Conservation (phyloP, 2,329 filamentous ascomycete species). For the Ustulina deusta region DNA sequence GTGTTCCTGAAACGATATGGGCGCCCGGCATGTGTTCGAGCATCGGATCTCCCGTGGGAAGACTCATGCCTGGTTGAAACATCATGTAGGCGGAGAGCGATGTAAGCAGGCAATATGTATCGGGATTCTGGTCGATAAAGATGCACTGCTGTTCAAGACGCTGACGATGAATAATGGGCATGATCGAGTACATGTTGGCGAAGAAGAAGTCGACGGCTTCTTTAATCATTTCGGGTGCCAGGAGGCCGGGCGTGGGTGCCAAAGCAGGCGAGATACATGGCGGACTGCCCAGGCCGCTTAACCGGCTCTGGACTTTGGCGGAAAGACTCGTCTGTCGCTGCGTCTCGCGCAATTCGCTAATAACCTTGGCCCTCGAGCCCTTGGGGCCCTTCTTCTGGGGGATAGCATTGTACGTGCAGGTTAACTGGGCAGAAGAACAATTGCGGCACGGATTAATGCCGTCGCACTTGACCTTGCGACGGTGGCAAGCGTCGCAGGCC, state of each 20-base stretch:
- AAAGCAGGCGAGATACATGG: constrained; percentile 59
- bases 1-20: constrained; percentile 72
- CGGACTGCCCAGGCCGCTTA: constrained; percentile 66
- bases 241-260: constrained; percentile 68
- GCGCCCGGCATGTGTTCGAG: constrained; percentile 68
- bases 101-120: constrained; percentile 73
- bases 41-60: constrained; percentile 67
- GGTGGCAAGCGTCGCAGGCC: constrained; percentile 79
- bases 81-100: constrained; percentile 76
- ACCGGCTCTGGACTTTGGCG: constrained; percentile 69
- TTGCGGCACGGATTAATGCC: constrained; percentile 78
- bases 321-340: constrained; percentile 75
- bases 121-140: constrained; percentile 71
- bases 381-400: constrained; percentile 83
- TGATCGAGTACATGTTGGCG: constrained; percentile 71
- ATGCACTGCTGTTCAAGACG: constrained; percentile 68
- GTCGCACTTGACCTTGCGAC: constrained; percentile 80
- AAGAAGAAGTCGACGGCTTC: constrained; percentile 77
- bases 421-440: constrained; percentile 73
- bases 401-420: constrained; percentile 80
- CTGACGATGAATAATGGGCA: constrained; percentile 71
- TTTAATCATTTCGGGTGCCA: constrained; percentile 73
- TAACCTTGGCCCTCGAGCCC: constrained; percentile 79
- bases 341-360: constrained; percentile 77
- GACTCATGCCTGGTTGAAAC: constrained; percentile 75